phyloP scores from a whole-genome alignment of 164 flowering plant genomes.

The Dillenia suffruticosa region DNA sequence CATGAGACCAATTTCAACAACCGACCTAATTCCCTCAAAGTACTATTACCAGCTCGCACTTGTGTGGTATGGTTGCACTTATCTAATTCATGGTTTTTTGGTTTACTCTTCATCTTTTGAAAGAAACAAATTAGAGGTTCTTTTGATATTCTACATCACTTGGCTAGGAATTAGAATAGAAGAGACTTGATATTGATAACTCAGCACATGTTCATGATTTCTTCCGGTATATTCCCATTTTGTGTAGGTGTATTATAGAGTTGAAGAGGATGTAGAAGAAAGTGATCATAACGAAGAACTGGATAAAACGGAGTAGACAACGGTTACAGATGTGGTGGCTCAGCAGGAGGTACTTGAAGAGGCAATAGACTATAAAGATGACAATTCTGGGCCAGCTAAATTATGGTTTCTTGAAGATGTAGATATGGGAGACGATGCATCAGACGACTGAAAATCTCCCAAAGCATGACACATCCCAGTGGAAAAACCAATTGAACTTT shows the following conservation, averaged over 20 bases:
- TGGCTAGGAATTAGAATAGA: too few species aligned
- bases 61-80: slow-evolving; percentile 62
- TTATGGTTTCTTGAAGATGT: slow-evolving; percentile 6
- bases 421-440: slow-evolving; percentile 10
- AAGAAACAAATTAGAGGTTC: not conserved
- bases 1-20: slow-evolving; percentile 96
- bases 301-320: not conserved
- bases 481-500: too few species aligned
- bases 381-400: not conserved
- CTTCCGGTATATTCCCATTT: not conserved
- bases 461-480: too few species aligned
- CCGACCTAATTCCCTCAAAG: slow-evolving; percentile 89
- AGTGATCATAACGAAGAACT: not conserved
- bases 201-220: not conserved
- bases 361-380: slow-evolving; percentile 9
- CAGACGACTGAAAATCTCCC: slow-evolving; percentile 3
- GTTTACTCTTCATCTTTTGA: not conserved
- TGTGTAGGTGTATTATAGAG: slow-evolving; percentile 48
- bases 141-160: not conserved
- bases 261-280: slow-evolving; percentile 40
- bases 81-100: not conserved
- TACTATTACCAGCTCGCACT: slow-evolving; percentile 85
- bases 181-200: not conserved
- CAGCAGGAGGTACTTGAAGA: slow-evolving; percentile 15
- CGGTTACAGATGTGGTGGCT: slow-evolving; percentile 7